Conservation (phyloP, 768 basidiomycete genomes). For the Lentinula boryana region DNA sequence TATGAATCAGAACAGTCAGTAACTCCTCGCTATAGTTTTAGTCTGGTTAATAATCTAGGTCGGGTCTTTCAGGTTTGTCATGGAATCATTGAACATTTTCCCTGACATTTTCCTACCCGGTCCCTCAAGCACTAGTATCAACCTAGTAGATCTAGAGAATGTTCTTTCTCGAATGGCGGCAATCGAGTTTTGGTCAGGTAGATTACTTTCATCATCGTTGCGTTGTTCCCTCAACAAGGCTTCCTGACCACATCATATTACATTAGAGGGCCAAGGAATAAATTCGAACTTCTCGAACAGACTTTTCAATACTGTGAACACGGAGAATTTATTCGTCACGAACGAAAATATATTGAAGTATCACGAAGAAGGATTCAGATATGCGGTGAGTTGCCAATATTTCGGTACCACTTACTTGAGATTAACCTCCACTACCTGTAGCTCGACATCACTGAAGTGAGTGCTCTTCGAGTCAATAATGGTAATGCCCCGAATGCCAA, state of each 20-base stretch:
- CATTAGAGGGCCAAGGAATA: background rate
- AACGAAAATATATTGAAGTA: background rate
- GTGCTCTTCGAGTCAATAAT: background rate
- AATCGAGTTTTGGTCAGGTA: slow-evolving; percentile 2
- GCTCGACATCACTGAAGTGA: background rate
- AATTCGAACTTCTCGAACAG: background rate
- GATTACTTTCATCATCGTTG: background rate
- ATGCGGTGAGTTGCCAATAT: background rate
- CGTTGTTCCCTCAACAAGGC: background rate
- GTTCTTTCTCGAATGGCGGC: slow-evolving; percentile 3
- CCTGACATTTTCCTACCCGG: background rate
- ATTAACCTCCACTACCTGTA: background rate
- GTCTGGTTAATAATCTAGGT: too few species aligned
- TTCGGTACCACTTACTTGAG: background rate
- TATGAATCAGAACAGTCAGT: slow-evolving; percentile 3
- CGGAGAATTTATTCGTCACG: background rate
- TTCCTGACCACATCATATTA: background rate
- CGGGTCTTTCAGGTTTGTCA: background rate
- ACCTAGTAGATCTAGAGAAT: slow-evolving; percentile 1
- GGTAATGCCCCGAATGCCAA: background rate
- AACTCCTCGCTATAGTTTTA: background rate
- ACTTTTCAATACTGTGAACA: background rate
- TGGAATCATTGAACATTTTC: background rate
- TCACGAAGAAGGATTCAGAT: background rate
- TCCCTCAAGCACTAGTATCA: background rate